phyloP scores from a whole-genome alignment of 129 eudicot genomes.

The Chrysanthemum seticuspe region DNA sequence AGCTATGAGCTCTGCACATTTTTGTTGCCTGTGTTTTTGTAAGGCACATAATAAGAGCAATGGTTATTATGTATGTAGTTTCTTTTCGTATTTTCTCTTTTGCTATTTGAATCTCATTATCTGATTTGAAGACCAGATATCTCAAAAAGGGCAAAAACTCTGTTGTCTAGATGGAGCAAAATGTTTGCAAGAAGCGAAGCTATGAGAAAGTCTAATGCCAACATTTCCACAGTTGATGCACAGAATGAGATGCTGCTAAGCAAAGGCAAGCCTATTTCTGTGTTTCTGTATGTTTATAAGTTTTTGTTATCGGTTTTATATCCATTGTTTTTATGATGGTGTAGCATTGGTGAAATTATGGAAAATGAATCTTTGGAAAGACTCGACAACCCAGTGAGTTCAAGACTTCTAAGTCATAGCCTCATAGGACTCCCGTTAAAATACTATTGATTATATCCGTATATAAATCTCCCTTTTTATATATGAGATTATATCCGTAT shows the following conservation, averaged over 20 bases:
- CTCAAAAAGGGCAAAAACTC: slow-evolving; percentile 84
- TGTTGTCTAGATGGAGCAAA: slow-evolving; percentile 86
- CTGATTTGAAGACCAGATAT: slow-evolving; percentile 94
- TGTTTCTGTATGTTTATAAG: background rate
- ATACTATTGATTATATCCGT: too few species aligned
- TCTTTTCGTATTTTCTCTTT: slow-evolving; percentile 11
- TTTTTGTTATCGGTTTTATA: slow-evolving; percentile 1
- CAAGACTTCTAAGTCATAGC: background rate
- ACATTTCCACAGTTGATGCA: slow-evolving; percentile 52
- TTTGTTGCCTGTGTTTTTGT: background rate
- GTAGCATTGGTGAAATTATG: slow-evolving; percentile 84
- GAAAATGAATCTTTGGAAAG: slow-evolving; percentile 67
- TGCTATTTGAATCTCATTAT: slow-evolving; percentile 57
- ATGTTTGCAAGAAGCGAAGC: slow-evolving; percentile 73
- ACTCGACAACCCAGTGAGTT: slow-evolving; percentile 60
- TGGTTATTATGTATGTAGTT: background rate
- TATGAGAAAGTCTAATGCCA: slow-evolving; percentile 44
- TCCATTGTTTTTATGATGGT: slow-evolving; percentile 21
- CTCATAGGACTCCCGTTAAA: too few species aligned
- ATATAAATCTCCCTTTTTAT: too few species aligned
- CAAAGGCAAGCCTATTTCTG: slow-evolving; percentile 65
- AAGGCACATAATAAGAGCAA: background rate
- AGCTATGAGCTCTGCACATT: slow-evolving; percentile 5
- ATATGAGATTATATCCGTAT: too few species aligned
- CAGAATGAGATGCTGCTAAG: slow-evolving; percentile 76